Conservation (phyloP, 441 rosid species). For the Iberis amara region DNA sequence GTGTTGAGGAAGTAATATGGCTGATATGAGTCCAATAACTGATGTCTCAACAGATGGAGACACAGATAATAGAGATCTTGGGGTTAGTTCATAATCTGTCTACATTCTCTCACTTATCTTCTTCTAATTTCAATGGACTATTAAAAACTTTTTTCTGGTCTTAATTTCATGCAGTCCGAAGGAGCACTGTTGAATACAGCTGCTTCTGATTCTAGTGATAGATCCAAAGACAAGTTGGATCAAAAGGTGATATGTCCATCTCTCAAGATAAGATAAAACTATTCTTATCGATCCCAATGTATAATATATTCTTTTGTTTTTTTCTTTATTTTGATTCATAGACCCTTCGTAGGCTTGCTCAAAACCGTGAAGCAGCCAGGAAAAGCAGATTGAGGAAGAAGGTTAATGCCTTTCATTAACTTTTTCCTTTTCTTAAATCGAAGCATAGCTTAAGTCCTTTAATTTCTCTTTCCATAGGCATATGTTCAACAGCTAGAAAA, state of each 20-base stretch:
- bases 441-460: not conserved
- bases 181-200: conserved; percentile 44
- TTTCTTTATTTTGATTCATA: conserved; percentile 33
- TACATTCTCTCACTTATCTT: not conserved
- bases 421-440: not conserved
- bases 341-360: conserved; percentile 98
- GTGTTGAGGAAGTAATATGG: conserved; percentile 40
- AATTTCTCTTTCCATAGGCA: conserved; percentile 41
- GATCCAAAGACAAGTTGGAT: conserved; percentile 81
- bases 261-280: conserved; percentile 10
- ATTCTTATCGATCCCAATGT: not conserved
- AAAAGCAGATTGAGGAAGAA: conserved; percentile 94
- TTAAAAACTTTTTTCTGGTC: not conserved
- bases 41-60: conserved; percentile 80
- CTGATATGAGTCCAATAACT: conserved; percentile 77
- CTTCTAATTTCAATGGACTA: conserved; percentile 14
- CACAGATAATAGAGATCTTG: conserved; percentile 71
- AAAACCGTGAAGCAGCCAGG: conserved; percentile 96
- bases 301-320: conserved; percentile 12
- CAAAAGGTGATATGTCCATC: conserved; percentile 59
- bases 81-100: conserved; percentile 37
- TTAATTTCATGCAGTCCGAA: conserved; percentile 51
- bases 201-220: conserved; percentile 83
- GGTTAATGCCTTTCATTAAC: conserved; percentile 33
- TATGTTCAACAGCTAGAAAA: conserved; percentile 92